A percentile compares a stretch with the other conserved stretches of the same genome.
Conservation (phyloP, 345 rosid species). For the Aquilaria sinensis region DNA sequence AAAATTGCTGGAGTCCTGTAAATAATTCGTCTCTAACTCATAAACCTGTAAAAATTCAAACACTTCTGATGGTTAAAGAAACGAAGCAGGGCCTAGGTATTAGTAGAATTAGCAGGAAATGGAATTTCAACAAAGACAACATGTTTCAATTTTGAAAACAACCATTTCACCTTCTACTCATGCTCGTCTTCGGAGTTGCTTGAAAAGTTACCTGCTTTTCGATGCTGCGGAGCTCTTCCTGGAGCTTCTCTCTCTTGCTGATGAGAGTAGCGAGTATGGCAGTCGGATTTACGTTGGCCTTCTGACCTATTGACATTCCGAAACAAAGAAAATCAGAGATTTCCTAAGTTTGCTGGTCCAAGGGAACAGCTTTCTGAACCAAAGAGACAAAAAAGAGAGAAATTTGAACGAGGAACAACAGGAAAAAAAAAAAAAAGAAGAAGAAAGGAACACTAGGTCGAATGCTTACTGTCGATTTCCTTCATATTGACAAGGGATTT, state of each 20-base stretch:
- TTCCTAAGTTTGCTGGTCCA: not conserved
- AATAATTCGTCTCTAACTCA: conserved; percentile 38
- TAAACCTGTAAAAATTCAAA: conserved; percentile 23
- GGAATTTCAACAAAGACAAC: not conserved
- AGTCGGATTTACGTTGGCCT: conserved; percentile 28
- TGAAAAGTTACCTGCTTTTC: conserved; percentile 49
- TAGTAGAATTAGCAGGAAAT: not conserved
- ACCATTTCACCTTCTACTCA: not conserved
- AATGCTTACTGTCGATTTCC: conserved; percentile 12
- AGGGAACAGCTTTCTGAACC: too few relatives aligned
- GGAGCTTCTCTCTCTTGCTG: conserved; percentile 54
- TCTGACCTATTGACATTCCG: conserved; percentile 28
- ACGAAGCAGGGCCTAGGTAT: not conserved
- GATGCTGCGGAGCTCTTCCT: conserved; percentile 60
- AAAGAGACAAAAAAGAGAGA: not conserved
- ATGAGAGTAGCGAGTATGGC: conserved; percentile 39
- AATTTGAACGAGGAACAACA: not conserved
- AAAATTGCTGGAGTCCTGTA: conserved; percentile 35
- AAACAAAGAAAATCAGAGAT: not conserved
- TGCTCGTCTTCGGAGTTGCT: not conserved
- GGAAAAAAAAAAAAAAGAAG: not conserved
- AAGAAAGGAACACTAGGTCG: conserved; percentile 1
- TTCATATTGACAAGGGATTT: conserved; percentile 33
- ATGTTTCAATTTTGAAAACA: not conserved
- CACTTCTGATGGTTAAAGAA: not conserved